Base-by-base conservation (phyloP, 2,329 filamentous ascomycete species). In the Aureobasidium sp. region DNA sequence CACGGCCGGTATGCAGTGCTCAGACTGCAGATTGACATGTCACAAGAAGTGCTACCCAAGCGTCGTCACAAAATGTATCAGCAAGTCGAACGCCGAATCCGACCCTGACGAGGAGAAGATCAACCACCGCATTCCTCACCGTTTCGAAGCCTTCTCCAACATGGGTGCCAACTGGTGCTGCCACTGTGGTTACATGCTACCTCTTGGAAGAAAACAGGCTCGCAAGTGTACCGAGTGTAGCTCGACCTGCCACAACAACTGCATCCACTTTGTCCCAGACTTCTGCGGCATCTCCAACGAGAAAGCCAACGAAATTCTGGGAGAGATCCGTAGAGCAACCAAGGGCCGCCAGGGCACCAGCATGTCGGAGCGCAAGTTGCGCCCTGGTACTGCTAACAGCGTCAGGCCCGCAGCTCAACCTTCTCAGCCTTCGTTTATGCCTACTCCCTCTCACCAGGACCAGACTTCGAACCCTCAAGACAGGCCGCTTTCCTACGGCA, bases 231-330 rank as follows among this genome's bases (percentile, higher is more conserved):
- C 86, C 86, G 94, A 99, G 84, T 99, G 94, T 75, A 83, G 83
- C 67, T 88, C 97, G 64, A 97, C 93, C 29, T 93, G 90, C 65
- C 94, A 99, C 75, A 87, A 91, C 25, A 83, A 89, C 63, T 99
- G 94, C 75, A 90, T 91, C 25, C 94, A 99, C 75, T 84, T 99
- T 67, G 93, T 99, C 34, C 94, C 94, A 25, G 94, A 99, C 74
- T 99, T 99, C 77, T 99, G 94, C 74, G 94, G 94, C 68, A 99
- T 99, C 91, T 95, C 91, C 30, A 97, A 97, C 94, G 89, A 94
- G 62, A 89, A 90, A 41, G 94, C 94, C 47, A 97, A 97, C 74
- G 86, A 95, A 71, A 97, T 99, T 66, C 76, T 97, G 60, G 88
- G 91, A 66, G 90, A 92, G 54, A 89, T 97, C 68, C 85, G 90